Percentiles rank a stretch among this genome's conserved stretches.
Conservation (phyloP, 805 yeast genomes). For the Sporopachydermia lactativora region DNA sequence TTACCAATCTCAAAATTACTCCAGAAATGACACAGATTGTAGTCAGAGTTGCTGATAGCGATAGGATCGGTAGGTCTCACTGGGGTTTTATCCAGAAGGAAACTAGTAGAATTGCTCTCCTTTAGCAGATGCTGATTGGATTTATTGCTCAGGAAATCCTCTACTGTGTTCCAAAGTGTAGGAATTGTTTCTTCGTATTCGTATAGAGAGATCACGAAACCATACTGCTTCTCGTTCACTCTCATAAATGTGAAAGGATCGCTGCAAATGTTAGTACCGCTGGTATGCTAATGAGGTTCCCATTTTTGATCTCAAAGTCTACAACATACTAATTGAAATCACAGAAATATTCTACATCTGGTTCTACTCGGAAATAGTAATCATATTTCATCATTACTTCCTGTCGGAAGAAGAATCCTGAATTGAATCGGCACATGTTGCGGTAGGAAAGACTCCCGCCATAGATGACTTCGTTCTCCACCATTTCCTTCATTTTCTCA, state of each 20-base stretch:
- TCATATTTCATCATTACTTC: conserved; percentile 58
- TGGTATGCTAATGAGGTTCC: background rate
- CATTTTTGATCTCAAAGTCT: conserved; percentile 8
- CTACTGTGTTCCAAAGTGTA: conserved; percentile 63
- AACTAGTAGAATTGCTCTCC: background rate
- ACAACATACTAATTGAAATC: conserved; percentile 49
- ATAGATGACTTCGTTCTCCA: conserved; percentile 37
- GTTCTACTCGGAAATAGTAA: conserved; percentile 93
- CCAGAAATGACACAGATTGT: conserved; percentile 81
- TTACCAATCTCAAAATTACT: conserved; percentile 72
- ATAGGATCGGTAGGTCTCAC: conserved; percentile 30
- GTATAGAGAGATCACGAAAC: conserved; percentile 70
- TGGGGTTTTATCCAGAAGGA: conserved; percentile 12
- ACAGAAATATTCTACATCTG: conserved; percentile 78
- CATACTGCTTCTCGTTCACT: conserved; percentile 64
- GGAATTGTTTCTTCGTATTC: conserved; percentile 82
- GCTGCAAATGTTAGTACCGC: conserved; percentile 14
- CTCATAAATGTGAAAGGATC: conserved; percentile 81
- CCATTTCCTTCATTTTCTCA: conserved; percentile 30
- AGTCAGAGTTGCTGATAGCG: conserved; percentile 32
- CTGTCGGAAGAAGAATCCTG: conserved; percentile 82
- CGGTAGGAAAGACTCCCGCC: conserved; percentile 59
- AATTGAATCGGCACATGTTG: conserved; percentile 92
- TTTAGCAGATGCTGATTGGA: conserved; percentile 42
- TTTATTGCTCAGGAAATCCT: conserved; percentile 44